Evolutionary conservation across 176 grass and related monocot species (phyloP).

Genomic region (Oryza longistaminata): DNA sequence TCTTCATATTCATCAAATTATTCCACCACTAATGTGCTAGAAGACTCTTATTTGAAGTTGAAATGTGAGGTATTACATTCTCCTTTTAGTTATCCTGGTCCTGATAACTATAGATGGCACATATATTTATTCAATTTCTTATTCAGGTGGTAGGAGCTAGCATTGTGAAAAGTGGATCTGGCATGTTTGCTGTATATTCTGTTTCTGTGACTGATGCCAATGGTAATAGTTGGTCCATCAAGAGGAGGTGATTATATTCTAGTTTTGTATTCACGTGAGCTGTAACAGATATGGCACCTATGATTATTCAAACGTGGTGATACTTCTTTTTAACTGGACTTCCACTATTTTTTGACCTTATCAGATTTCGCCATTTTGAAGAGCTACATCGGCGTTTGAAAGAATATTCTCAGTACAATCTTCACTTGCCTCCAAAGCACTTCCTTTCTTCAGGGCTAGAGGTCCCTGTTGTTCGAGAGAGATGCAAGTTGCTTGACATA

Average conservation of each 20-base stretch:
- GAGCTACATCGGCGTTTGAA: slow-evolving; percentile 94
- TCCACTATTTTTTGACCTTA: slow-evolving; percentile 15
- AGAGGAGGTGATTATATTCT: slow-evolving; percentile 72
- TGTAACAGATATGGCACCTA: not conserved
- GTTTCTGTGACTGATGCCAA: slow-evolving; percentile 86
- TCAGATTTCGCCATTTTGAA: slow-evolving; percentile 98
- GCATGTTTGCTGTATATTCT: slow-evolving; percentile 97
- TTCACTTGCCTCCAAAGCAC: slow-evolving; percentile 94
- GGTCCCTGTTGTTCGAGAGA: slow-evolving; percentile 86
- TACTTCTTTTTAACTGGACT: not conserved
- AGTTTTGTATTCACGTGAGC: slow-evolving; percentile 22
- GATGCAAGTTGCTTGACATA: slow-evolving; percentile 90
- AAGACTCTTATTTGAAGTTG: slow-evolving; percentile 92
- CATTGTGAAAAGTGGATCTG: slow-evolving; percentile 98
- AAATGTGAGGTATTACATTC: slow-evolving; percentile 76
- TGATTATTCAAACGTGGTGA: slow-evolving; percentile 24
- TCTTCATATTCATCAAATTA: slow-evolving; percentile 72
- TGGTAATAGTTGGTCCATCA: slow-evolving; percentile 92
- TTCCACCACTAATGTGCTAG: slow-evolving; percentile 65
- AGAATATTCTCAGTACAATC: slow-evolving; percentile 94
- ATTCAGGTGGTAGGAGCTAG: slow-evolving; percentile 86
- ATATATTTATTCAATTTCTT: slow-evolving; percentile 38
- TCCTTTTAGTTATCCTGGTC: slow-evolving; percentile 25
- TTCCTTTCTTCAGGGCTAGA: slow-evolving; percentile 97
- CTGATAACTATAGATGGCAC: slow-evolving; percentile 16